Conservation (phyloP, 129 eudicot species). For the Kitagawia praeruptora region DNA sequence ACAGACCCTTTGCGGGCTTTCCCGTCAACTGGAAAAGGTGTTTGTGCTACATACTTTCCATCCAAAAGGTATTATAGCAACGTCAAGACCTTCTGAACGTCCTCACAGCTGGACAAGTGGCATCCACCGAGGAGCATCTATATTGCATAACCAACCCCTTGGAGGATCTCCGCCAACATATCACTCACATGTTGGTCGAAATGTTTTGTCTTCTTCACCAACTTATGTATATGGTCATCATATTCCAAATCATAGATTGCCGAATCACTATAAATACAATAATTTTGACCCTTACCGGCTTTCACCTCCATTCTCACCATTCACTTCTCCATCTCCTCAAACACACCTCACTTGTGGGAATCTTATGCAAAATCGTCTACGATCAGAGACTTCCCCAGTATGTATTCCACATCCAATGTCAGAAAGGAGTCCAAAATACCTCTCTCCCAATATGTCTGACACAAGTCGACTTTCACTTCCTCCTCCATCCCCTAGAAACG, state of each 20-base stretch:
- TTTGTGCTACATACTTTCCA: slow-evolving; percentile 35
- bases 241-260: slow-evolving; percentile 34
- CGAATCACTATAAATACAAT: slow-evolving; percentile 21
- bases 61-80: slow-evolving; percentile 30
- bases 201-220: slow-evolving; percentile 48
- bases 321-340: slow-evolving; percentile 77
- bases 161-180: slow-evolving; percentile 50
- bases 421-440: slow-evolving; percentile 61
- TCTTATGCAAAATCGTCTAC: slow-evolving; percentile 45
- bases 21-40: slow-evolving; percentile 34
- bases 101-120: slow-evolving; percentile 96
- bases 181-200: slow-evolving; percentile 29
- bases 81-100: slow-evolving; percentile 46
- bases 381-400: slow-evolving; percentile 77
- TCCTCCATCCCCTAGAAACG: slow-evolving; percentile 71
- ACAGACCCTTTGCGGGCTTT: slow-evolving; percentile 81
- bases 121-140: slow-evolving; percentile 33
- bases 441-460: slow-evolving; percentile 86
- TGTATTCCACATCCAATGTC: slow-evolving; percentile 77
- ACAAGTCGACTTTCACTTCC: slow-evolving; percentile 78
- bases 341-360: slow-evolving; percentile 49
- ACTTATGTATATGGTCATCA: slow-evolving; percentile 43
- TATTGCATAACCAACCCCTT: slow-evolving; percentile 27
- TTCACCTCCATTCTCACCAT: slow-evolving; percentile 92
- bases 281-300: slow-evolving; percentile 53